These are phyloP conservation scores for Hyparrhenia diplandra DNA, from an alignment of 176 grass and related monocot species.

Conservation along the genomic window DNA sequence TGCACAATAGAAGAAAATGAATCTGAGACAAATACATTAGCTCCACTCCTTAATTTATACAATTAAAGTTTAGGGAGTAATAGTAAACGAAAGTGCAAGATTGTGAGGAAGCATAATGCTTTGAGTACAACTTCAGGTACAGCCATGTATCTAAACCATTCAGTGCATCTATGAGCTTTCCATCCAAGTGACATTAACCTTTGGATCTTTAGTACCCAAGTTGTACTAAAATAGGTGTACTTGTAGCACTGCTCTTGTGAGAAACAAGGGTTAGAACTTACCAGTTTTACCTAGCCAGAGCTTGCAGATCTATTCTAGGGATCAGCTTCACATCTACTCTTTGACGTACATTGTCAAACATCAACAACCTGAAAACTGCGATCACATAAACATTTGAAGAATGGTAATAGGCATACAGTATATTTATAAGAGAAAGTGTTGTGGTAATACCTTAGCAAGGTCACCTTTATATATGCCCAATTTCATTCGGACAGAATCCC, in stretches of 20 bases:
- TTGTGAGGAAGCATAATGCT: not conserved
- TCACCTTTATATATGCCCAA: constrained; percentile 95
- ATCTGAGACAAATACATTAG: constrained; percentile 3
- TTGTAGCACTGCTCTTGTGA: not conserved
- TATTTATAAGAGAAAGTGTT: constrained; percentile 6
- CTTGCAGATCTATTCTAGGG: constrained; percentile 95
- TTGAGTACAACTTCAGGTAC: not conserved
- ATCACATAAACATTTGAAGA: constrained; percentile 10
- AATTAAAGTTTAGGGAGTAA: not conserved
- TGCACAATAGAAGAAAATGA: not conserved
- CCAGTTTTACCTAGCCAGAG: constrained; percentile 87
- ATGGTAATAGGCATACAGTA: not conserved
- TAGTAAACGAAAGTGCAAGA: not conserved
- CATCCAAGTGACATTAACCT: not conserved
- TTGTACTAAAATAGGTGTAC: not conserved
- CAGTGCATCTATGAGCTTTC: not conserved
- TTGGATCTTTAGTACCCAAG: not conserved
- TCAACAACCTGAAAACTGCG: constrained; percentile 79
- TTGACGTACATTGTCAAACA: constrained; percentile 96
- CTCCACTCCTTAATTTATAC: not conserved
- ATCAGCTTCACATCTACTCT: constrained; percentile 87
- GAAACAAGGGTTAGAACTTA: constrained; percentile 25
- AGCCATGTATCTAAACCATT: not conserved
- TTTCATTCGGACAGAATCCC: constrained; percentile 96
- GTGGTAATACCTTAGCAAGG: constrained; percentile 72